phyloP scores from a whole-genome alignment of 2,329 filamentous ascomycete genomes.

The Fusarium cyanostomum region DNA sequence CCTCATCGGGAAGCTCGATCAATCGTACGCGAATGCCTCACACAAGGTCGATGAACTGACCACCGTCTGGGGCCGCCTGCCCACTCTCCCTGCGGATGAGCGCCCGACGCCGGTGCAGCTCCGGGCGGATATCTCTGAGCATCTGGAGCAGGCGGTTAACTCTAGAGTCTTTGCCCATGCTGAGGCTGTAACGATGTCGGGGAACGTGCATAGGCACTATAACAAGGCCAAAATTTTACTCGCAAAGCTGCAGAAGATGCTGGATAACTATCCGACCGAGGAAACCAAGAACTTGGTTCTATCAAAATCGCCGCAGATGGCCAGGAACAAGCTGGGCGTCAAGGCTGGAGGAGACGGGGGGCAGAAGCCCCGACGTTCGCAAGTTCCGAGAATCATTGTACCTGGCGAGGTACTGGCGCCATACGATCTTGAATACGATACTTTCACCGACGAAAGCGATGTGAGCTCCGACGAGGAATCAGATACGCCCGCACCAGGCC shows the following conservation, averaged over 20 bases:
- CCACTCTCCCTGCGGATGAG: conserved; percentile 56
- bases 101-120: conserved; percentile 61
- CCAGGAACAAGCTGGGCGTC: conserved; percentile 59
- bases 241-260: conserved; percentile 67
- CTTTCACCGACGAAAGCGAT: conserved; percentile 63
- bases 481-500: conserved; percentile 51
- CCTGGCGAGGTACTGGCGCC: conserved; percentile 73
- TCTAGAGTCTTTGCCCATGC: conserved; percentile 68
- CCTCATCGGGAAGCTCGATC: conserved; percentile 71
- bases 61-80: conserved; percentile 65
- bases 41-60: conserved; percentile 65
- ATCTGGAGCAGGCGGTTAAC: conserved; percentile 62
- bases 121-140: conserved; percentile 68
- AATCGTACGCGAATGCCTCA: conserved; percentile 66
- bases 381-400: conserved; percentile 68
- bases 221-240: conserved; percentile 67
- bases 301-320: conserved; percentile 63
- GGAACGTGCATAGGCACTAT: conserved; percentile 71
- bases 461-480: conserved; percentile 63
- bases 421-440: conserved; percentile 71
- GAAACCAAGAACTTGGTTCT: conserved; percentile 62
- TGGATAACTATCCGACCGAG: conserved; percentile 67
- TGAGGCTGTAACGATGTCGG: conserved; percentile 70
- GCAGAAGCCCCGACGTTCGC: conserved; percentile 57
- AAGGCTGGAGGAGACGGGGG: conserved; percentile 55